Percentiles rank a stretch among this genome's conserved stretches.
These are phyloP conservation scores for Rhododendron ovatum DNA, from an alignment of 148 eudicot genomes.

Conservation along the genomic window DNA sequence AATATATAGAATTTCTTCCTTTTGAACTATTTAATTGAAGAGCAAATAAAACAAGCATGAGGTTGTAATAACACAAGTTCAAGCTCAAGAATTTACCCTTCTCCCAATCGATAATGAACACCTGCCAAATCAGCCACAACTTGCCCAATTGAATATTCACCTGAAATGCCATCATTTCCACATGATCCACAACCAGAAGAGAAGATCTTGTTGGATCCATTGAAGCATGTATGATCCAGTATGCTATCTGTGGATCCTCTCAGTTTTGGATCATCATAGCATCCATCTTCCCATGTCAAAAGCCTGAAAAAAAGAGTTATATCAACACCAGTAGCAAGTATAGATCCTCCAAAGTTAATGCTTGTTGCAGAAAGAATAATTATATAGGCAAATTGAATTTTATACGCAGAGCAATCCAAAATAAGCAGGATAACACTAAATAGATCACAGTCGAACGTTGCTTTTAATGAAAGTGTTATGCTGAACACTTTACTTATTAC, in stretches of 20 bases:
- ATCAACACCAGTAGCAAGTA: neutral
- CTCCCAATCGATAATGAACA: conserved; percentile 52
- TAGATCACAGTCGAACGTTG: neutral
- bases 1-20: neutral
- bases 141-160: conserved; percentile 29
- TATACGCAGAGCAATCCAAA: neutral
- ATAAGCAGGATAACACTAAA: neutral
- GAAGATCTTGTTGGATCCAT: conserved; percentile 20
- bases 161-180: conserved; percentile 16
- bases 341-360: too few species aligned
- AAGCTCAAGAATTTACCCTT: conserved; percentile 51
- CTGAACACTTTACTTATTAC: neutral
- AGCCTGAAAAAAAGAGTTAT: conserved; percentile 33
- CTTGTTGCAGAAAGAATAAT: neutral
- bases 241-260: conserved; percentile 23
- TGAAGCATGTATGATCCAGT: conserved; percentile 14
- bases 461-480: neutral
- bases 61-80: neutral
- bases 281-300: conserved; percentile 75
- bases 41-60: conserved; percentile 4
- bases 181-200: conserved; percentile 18
- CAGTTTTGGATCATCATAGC: conserved; percentile 31
- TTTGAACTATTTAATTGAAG: neutral
- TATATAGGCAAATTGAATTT: neutral
- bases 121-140: conserved; percentile 45